Evolutionary conservation across 768 basidiomycete genomes (phyloP), one percentile per base, ranked within the genome.

Genomic region (Mycena capillaripes): DNA sequence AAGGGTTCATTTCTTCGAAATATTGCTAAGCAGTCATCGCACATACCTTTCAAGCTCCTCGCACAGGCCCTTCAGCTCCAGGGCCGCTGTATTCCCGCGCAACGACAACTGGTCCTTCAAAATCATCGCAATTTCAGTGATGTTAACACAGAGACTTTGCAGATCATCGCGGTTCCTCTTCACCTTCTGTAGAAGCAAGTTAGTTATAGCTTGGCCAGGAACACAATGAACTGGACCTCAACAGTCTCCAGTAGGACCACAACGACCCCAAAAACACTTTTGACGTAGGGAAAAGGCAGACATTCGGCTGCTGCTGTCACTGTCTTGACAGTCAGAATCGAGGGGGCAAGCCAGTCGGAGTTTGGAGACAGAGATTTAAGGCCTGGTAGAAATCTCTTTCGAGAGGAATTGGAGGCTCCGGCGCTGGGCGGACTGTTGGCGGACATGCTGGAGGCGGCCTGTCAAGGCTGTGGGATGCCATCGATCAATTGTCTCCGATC

Each of bases 121-220:
- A 14, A 66, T 17, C 1, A 7, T 36, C 2, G 40, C 42, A 8
- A 66, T 50, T 2, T 48, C 42, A 0, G 34, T n/a, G 6, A 21
- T 27, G 14, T 25, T 30, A 17, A 8, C 38, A 42, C 59, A 66
- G 34, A 71, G 48, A 4, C 61, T 63, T 30, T 48, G 23, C 58
- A 71, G 4, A 8, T 40, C 42, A 12, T 44, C 40, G 6, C 40
- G 70, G 42, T 71, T 71, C 58, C 66, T 66, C 38, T 71, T 44
- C 27, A 60, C 59, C 29, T 30, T 48, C 70, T 71, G 64, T 16
- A 38, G 38, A 38, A 2, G 16, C 38, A 16, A 38, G 38, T 38
- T 8, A 38, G 38, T 16, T 16, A 38, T 38, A 38, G 38, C 16
- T 38, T 38, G 38, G 38, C 16, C n/a, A n/a, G n/a, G n/a, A n/a